Base-by-base conservation (phyloP, 129 eudicot species). In the Ambrosia artemisiifolia region DNA sequence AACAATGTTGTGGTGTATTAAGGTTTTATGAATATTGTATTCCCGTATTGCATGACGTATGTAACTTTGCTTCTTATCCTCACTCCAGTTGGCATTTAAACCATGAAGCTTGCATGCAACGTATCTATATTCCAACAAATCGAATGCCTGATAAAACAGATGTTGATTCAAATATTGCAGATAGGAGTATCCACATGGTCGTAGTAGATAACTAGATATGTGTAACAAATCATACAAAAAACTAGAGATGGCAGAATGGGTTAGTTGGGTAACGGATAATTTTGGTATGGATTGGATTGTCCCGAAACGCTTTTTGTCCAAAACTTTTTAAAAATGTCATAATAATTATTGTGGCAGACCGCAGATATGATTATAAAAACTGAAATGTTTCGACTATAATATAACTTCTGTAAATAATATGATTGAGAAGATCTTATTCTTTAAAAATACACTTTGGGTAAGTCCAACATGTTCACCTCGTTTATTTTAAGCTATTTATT, bases 71-170 rank as follows among this genome's bases (percentile, higher is more conserved):
- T 94, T 94, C 80, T 94, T 94, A 30, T 94, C 98, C 84, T 94
- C 98, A 53, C 95, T 90, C 98, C 98, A 94, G 77, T 94, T 95
- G 71, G 95, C 92, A 73, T 90, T 85, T 63, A 94, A 74, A 44
- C 98, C 96, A 78, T 94, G 98, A 72, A 94, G 98, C 91, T 94
- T 94, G 71, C 98, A 94, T 34, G 98, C 98, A 77, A 94, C 98
- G 74, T 85, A 94, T 81, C 95, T 86, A 74, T 90, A 85, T 75
- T 94, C 98, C 82, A 90, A 88, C 86, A 94, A 84, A 82, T 94
- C 98, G 83, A 82, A 94, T 59, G 98, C 98, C 98, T 94, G 96
- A 63, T 33, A 65, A 79, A 73, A 47, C 74, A 72, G 79, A 65
- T 14, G 35, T 75, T 36, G 47, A 63, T 56, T 88, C 63, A 80